These are phyloP conservation scores for Fusarium brachygibbosum DNA, from an alignment of 2,329 filamentous ascomycete species.

Conservation along the genomic window DNA sequence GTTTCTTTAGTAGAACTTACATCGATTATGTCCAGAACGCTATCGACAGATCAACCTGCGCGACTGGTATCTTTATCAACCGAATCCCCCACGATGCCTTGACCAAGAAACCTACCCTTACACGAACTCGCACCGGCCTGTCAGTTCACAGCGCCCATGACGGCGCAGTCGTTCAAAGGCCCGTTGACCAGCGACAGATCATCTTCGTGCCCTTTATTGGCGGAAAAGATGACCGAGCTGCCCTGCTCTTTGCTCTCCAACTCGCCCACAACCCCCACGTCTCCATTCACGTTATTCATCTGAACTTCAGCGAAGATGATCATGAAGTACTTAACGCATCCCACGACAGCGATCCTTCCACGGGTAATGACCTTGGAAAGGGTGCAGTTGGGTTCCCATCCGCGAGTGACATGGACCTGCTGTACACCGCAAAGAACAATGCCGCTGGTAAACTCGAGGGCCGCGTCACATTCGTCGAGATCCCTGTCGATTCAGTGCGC, in stretches of 20 bases:
- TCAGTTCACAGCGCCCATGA: conserved; percentile 61
- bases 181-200: conserved; percentile 79
- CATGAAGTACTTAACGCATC: conserved; percentile 18
- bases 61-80: conserved; percentile 70
- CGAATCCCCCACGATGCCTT: conserved; percentile 53
- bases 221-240: conserved; percentile 83
- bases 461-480: conserved; percentile 41
- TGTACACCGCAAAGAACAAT: conserved; percentile 45
- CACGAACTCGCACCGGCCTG: conserved; percentile 45
- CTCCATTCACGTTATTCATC: conserved; percentile 78
- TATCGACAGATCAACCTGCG: conserved; percentile 78
- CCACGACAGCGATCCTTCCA: conserved; percentile 19
- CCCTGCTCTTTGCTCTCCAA: conserved; percentile 85
- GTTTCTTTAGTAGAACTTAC: conserved; percentile 64
- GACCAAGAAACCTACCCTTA: conserved; percentile 64
- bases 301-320: conserved; percentile 46
- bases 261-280: conserved; percentile 83
- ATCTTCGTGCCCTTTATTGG: conserved; percentile 91
- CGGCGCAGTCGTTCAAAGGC: conserved; percentile 63
- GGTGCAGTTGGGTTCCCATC: conserved; percentile 24
- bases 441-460: conserved; percentile 34
- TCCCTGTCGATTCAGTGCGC: conserved; percentile 45
- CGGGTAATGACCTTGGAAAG: conserved; percentile 29
- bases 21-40: conserved; percentile 79
- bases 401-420: conserved; percentile 48